Percentiles rank a stretch among this genome's conserved stretches.
These are phyloP conservation scores for Bathelium albidoporum DNA, from an alignment of 495 filamentous ascomycete species.

Conservation along the genomic window DNA sequence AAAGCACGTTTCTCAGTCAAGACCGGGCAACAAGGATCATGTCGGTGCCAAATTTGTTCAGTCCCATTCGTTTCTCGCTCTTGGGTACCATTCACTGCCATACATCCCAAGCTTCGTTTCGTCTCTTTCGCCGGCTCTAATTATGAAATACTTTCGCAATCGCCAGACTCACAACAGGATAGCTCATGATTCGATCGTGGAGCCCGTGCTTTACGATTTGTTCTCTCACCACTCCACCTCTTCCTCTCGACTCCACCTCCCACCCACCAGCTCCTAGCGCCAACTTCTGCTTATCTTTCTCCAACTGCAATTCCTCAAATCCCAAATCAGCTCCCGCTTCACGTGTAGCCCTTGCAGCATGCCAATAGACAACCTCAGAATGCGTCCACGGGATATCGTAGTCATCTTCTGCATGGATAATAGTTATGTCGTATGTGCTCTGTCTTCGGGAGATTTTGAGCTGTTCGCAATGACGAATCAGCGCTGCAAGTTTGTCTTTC, in stretches of 20 bases:
- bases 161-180: no score
- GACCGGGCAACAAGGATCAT: no score
- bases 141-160: no score
- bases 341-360: constrained; percentile 35
- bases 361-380: constrained; percentile 33
- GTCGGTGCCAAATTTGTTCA: no score
- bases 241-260: constrained; percentile 37
- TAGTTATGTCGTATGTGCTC: constrained; percentile 12
- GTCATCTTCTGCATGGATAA: constrained; percentile 26
- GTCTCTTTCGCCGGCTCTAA: no score
- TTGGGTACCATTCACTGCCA: no score
- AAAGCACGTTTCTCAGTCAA: no score
- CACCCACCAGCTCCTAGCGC: constrained; percentile 39
- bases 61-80: no score
- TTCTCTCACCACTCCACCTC: constrained; percentile 37
- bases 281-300: constrained; percentile 27
- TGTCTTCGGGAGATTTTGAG: no score
- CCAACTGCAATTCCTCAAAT: constrained; percentile 31
- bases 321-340: constrained; percentile 20
- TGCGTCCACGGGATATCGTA: constrained; percentile 32
- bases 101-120: no score
- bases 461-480: constrained; percentile 16
- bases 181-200: constrained; percentile 44
- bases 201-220: constrained; percentile 42
- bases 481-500: constrained; percentile 17